Percentiles rank a stretch among this genome's conserved stretches.
These are phyloP conservation scores for Phytophthora pisi DNA, from an alignment of 352 stramenopile species.

Conservation along the genomic window DNA sequence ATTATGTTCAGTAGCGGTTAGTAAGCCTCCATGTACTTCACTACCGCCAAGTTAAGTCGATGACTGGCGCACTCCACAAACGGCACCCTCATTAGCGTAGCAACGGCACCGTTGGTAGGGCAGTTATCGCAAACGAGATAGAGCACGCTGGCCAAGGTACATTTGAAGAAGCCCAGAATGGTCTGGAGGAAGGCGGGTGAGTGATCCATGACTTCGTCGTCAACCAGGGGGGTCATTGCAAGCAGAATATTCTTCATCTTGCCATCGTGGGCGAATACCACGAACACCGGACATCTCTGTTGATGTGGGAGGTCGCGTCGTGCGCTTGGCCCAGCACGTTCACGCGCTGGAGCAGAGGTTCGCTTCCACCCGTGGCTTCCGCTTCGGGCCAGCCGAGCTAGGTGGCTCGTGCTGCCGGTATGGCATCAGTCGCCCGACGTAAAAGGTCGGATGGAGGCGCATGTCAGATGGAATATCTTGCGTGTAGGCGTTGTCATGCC, in stretches of 20 bases:
- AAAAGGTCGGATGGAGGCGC: too few species aligned
- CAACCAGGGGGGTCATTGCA: neutral
- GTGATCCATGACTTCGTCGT: conserved; percentile 7
- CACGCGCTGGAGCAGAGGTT: too few species aligned
- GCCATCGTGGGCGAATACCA: neutral
- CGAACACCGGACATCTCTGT: neutral
- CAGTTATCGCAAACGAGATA: conserved; percentile 2
- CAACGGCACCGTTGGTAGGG: neutral
- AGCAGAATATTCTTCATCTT: conserved; percentile 9
- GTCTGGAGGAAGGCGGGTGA: neutral
- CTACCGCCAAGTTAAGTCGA: neutral
- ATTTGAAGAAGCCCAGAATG: neutral
- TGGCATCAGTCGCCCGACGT: too few species aligned
- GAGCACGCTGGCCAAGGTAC: neutral
- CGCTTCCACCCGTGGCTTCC: too few species aligned
- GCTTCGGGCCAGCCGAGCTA: too few species aligned
- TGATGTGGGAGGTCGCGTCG: too few species aligned
- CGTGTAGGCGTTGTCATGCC: too few species aligned
- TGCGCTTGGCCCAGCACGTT: too few species aligned
- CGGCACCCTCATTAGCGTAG: neutral
- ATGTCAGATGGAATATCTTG: too few species aligned
- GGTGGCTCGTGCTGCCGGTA: too few species aligned
- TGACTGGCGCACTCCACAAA: conserved; percentile 5
- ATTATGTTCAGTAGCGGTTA: neutral
- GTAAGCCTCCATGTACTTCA: neutral